Evolutionary conservation across 495 filamentous ascomycete genomes (phyloP).

Genomic region (Evernia prunastri): DNA sequence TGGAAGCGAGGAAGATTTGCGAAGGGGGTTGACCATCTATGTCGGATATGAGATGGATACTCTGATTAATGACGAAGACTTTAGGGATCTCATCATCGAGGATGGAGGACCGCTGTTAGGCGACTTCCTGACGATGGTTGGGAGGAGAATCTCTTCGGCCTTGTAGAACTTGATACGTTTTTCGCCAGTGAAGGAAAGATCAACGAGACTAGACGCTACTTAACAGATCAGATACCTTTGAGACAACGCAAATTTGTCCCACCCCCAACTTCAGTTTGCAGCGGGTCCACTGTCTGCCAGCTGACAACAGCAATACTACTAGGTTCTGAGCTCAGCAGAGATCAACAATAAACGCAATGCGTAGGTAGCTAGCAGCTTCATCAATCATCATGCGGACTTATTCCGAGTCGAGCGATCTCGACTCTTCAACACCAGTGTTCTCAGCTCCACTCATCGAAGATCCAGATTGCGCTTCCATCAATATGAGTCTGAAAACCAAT

Average conservation of each 20-base stretch:
- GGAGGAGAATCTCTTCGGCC: constrained; percentile 17
- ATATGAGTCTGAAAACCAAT: too few species aligned
- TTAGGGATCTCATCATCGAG: constrained; percentile 24
- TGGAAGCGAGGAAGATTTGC: constrained; percentile 19
- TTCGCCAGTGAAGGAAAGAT: background rate
- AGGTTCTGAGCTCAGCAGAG: too few species aligned
- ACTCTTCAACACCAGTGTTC: too few species aligned
- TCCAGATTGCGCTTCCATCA: too few species aligned
- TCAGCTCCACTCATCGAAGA: too few species aligned
- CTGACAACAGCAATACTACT: too few species aligned
- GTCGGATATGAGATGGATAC: constrained; percentile 29
- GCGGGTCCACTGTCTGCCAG: background rate
- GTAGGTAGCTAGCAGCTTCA: too few species aligned
- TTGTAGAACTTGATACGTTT: background rate
- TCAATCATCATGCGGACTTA: too few species aligned
- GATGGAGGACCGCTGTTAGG: constrained; percentile 23
- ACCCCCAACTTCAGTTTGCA: background rate
- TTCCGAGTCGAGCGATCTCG: too few species aligned
- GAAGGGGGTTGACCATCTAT: constrained; percentile 29
- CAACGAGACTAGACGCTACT: background rate
- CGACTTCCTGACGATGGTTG: constrained; percentile 26
- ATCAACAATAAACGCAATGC: too few species aligned
- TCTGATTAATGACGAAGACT: constrained; percentile 29
- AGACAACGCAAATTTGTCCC: too few species aligned
- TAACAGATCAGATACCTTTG: too few species aligned